These are phyloP conservation scores for barrel medic (Medicago truncatula) DNA, from an alignment of 306 rosid genomes.

Conservation along the genomic window DNA sequence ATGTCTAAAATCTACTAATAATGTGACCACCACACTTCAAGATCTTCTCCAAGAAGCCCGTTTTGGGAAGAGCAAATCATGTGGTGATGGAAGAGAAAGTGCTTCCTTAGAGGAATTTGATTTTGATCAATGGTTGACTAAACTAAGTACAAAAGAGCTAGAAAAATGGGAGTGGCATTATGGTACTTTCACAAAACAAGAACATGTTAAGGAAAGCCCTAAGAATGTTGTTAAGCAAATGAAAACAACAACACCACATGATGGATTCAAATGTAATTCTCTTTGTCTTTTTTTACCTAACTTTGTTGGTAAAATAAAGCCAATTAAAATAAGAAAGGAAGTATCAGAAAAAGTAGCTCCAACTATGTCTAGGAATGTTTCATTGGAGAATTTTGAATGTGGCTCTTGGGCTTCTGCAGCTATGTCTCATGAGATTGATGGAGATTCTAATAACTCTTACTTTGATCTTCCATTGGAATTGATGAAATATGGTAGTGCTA, in stretches of 20 bases:
- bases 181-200: constrained; percentile 46
- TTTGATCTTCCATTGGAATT: constrained; percentile 85
- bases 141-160: constrained; percentile 44
- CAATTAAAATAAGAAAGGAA: constrained; percentile 52
- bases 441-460: constrained; percentile 56
- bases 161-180: constrained; percentile 41
- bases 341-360: constrained; percentile 40
- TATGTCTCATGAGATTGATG: constrained; percentile 48
- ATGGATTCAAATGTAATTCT: constrained; percentile 70
- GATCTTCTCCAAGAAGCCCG: constrained; percentile 45
- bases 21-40: constrained; percentile 36
- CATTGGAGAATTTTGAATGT: constrained; percentile 88
- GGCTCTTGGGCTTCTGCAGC: constrained; percentile 94
- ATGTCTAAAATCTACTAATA: constrained; percentile 23
- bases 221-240: constrained; percentile 36
- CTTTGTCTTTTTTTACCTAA: constrained; percentile 79
- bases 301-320: constrained; percentile 63
- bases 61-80: constrained; percentile 69
- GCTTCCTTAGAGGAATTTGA: constrained; percentile 61
- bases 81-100: constrained; percentile 54
- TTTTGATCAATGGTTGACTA: constrained; percentile 62
- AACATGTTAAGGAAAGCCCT: constrained; percentile 43
- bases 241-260: constrained; percentile 43
- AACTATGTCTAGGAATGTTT: constrained; percentile 69
- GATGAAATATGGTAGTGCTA: constrained; percentile 47